Percentiles rank a stretch among this genome's conserved stretches.
Evolutionary conservation across 2,329 filamentous ascomycete species (phyloP).

Genomic region (Botrytis fragariae): DNA sequence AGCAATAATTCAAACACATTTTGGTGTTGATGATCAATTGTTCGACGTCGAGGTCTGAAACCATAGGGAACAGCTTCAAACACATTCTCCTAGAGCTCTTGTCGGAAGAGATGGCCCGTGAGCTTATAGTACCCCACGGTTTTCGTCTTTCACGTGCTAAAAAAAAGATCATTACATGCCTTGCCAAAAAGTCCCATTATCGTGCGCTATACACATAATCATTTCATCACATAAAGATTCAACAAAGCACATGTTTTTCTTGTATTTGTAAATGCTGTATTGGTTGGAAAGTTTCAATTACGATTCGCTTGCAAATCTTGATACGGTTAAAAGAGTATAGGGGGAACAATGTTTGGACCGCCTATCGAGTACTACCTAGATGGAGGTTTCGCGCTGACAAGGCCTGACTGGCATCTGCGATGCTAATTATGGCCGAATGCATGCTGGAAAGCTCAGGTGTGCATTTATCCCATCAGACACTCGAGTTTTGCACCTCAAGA

Average conservation of each 20-base stretch:
- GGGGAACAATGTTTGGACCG: not conserved
- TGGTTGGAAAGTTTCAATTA: not conserved
- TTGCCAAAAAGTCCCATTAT: too few relatives aligned
- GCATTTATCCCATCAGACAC: too few relatives aligned
- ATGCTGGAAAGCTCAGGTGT: not conserved
- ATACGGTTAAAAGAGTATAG: too few relatives aligned
- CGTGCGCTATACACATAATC: too few relatives aligned
- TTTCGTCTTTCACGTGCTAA: not conserved
- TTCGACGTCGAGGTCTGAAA: not conserved
- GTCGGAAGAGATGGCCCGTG: constrained; percentile 1
- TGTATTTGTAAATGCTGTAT: too few relatives aligned
- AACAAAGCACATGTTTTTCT: too few relatives aligned
- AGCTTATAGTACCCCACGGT: not conserved
- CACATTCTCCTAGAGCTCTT: not conserved
- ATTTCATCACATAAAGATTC: too few relatives aligned
- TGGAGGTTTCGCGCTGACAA: accelerated
- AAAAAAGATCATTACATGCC: too few relatives aligned
- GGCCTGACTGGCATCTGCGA: not conserved
- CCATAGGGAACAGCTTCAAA: constrained; percentile 1
- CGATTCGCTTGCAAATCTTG: not conserved
- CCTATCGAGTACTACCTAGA: not conserved
- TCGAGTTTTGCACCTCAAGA: too few relatives aligned
- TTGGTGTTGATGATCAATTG: not conserved
- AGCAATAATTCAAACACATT: not conserved
- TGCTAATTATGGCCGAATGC: not conserved